Percentiles rank a stretch among this genome's conserved stretches.
Evolutionary conservation across 1,284 basidiomycete species (phyloP).

Genomic region (Heterobasidion occidentale): DNA sequence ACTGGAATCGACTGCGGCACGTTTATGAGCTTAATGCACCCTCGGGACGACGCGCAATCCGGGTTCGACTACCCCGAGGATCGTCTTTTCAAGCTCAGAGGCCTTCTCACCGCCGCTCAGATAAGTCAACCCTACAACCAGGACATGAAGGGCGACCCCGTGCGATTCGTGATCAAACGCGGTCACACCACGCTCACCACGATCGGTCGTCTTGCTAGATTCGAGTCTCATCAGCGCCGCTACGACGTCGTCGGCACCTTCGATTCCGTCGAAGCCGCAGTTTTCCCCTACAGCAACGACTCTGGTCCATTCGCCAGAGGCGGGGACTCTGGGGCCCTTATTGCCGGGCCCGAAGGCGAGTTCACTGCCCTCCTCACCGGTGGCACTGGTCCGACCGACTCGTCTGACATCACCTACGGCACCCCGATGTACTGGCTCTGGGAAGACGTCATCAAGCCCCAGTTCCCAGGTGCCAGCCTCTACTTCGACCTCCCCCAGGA

Average conservation of each 20-base stretch:
- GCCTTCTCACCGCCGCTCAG: conserved; percentile 23
- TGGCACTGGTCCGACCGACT: conserved; percentile 12
- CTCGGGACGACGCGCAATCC: conserved; percentile 9
- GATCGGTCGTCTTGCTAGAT: conserved; percentile 21
- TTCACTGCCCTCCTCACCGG: conserved; percentile 25
- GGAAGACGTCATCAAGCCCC: conserved; percentile 15
- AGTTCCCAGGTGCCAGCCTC: conserved; percentile 20
- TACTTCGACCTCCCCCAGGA: conserved; percentile 12
- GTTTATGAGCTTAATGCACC: conserved; percentile 17
- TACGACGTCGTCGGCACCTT: conserved; percentile 18
- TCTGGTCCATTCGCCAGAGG: conserved; percentile 23
- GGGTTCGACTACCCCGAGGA: conserved; percentile 25
- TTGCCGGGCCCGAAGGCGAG: conserved; percentile 17
- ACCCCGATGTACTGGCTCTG: conserved; percentile 27
- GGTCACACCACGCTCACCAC: conserved; percentile 24
- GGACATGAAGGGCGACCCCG: conserved; percentile 15
- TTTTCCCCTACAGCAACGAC: conserved; percentile 18
- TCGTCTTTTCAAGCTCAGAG: conserved; percentile 19
- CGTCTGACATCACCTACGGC: conserved; percentile 24
- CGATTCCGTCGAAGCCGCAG: conserved; percentile 23
- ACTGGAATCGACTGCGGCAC: conserved; percentile 13
- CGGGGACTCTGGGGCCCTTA: conserved; percentile 28
- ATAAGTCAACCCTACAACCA: conserved; percentile 19
- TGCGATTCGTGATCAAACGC: conserved; percentile 25
- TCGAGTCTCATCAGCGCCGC: conserved; percentile 21